Base-by-base conservation (phyloP, 352 stramenopile genomes). In the Elongisporangium senticosum region DNA sequence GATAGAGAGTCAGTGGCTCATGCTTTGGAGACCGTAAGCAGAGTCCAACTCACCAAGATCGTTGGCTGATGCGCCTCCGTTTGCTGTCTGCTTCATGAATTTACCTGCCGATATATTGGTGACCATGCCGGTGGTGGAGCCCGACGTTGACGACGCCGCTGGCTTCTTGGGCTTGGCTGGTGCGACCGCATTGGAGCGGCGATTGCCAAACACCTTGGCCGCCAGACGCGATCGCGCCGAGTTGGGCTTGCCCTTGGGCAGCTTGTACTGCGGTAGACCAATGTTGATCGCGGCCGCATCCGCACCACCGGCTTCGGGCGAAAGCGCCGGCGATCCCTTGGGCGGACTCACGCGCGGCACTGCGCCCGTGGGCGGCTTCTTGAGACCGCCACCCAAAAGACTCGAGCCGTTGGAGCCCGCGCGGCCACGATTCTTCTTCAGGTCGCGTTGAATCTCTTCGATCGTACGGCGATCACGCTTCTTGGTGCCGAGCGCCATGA, bases 381-480 rank as follows among this genome's bases (percentile, higher is more conserved):
- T 77, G n/a, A 43, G 33, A 4, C 33, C 33, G 4, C 33, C 33
- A 17, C 33, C 33, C 5, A 43, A 10, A 7, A 43, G 33, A 55
- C 40, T 22, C 23, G 26, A 26, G 26, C 39, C 53, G 20, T 57
- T 51, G 51, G 33, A 65, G 24, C n/a, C 21, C 7, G 63, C 49
- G 11, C 49, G 49, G 13, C 69, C 68, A 7, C 79, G 72, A 55
- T 89, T 93, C 56, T 79, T 87, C 51, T 81, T 65, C 20, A 95
- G 59, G 56, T 95, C 86, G 53, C 82, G 69, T 57, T 95, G 86
- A 55, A 95, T 95, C 62, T 95, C 81, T 51, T 95, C 86, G 57
- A 95, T 95, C n/a, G 86, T 92, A 20, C 86, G 83, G 57, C 86
- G 81, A 53, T 95, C 86, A 49, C 86, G 69, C 61, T 93, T 95